These are phyloP conservation scores for Teratosphaeria epicoccoides DNA, from an alignment of 2,329 filamentous ascomycete genomes.

Conservation along the genomic window DNA sequence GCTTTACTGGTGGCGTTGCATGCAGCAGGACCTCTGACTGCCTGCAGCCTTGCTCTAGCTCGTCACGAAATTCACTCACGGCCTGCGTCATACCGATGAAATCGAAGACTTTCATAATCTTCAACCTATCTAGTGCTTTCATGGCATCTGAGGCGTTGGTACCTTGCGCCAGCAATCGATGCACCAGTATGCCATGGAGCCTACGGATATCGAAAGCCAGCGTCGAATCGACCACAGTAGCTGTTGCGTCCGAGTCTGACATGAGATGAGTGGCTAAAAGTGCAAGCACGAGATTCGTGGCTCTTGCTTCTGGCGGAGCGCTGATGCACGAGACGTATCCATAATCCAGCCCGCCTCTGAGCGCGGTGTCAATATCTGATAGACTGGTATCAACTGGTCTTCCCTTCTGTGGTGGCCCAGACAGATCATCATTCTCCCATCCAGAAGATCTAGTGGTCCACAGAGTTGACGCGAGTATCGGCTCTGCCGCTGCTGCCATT, in stretches of 20 bases:
- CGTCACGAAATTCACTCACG: conserved; percentile 34
- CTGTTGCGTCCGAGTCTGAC: conserved; percentile 15
- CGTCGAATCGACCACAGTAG: conserved; percentile 37
- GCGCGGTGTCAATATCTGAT: conserved; percentile 24
- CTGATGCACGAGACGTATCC: conserved; percentile 28
- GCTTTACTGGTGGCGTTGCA: neutral
- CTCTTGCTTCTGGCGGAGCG: conserved; percentile 19
- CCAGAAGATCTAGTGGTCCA: conserved; percentile 2
- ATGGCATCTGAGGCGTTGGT: conserved; percentile 22
- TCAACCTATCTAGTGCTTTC: conserved; percentile 32
- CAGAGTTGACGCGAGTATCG: conserved; percentile 14
- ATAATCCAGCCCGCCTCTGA: conserved; percentile 30
- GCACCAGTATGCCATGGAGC: conserved; percentile 20
- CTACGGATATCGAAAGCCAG: conserved; percentile 36
- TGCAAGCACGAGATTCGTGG: conserved; percentile 22
- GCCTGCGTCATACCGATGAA: conserved; percentile 38
- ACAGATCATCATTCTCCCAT: neutral
- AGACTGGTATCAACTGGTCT: neutral
- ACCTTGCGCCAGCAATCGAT: conserved; percentile 4
- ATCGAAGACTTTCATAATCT: conserved; percentile 43
- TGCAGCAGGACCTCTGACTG: neutral
- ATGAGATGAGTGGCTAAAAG: conserved; percentile 32
- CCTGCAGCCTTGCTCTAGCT: conserved; percentile 10
- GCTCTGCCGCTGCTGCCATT: conserved; percentile 9
- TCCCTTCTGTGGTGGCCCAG: neutral